Evolutionary conservation across 345 rosid genomes (phyloP), one percentile per base, ranked within the genome.

Genomic region (Gossypium ekmanianum): DNA sequence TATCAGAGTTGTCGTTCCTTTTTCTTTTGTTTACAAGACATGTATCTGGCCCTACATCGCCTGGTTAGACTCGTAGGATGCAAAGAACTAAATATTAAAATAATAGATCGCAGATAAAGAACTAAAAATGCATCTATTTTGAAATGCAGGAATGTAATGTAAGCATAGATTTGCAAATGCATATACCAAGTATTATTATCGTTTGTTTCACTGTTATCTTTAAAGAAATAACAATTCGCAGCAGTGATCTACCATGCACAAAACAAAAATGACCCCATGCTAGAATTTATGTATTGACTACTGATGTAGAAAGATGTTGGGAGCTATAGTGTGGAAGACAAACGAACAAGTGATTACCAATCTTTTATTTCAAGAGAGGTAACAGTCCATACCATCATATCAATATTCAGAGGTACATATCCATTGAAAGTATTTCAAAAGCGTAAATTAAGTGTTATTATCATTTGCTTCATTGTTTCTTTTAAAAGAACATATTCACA

Each of bases 351-450:
- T 50, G 26, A n/a, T 68, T 12, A 17, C 52, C 4, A 8, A 56
- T 20, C 27, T 16, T 58, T 45, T 1, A 9, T 68, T 76, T 68
- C 78, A 68, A 76, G 69, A 59, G 61, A 27, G 14, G 62, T 18
- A 69, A 45, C 47, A 61, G n/a, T 17, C 3, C 26, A 56, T 61
- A 59, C 20, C 18, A 61, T 29, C 45, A 61, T 7, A 61, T 34
- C 18, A 61, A 34, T 6, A 34, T 34, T 34, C 41, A 34, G 41
- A 34, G 41, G 41, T 4, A 29, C 6, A 29, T 29, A 29, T 4
- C 39, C 5, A 29, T 29, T 29, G 39, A 29, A 29, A 4, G 39
- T 3, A 4, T 29, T 29, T 4, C 39, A 29, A 29, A 29, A 29
- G 1, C 39, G 39, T 29, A 29, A 29, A 29, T 29, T 29, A 29